Conservation (phyloP, 805 yeast species). For the Metschnikowia borealis region DNA sequence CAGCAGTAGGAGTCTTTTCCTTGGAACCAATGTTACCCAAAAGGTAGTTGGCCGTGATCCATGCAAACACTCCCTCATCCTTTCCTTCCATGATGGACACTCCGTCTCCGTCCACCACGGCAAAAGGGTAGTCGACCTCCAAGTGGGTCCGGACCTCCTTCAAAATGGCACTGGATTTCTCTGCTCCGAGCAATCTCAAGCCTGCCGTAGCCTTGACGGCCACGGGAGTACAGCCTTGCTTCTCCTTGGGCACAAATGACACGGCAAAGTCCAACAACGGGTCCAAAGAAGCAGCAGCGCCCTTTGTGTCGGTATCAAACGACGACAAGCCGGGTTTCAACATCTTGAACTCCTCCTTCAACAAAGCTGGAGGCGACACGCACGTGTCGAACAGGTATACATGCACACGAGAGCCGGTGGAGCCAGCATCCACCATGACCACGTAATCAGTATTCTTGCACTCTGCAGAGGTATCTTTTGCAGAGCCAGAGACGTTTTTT, state of each 20-base stretch:
- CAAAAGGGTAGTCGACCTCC: slow-evolving; percentile 81
- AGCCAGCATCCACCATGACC: slow-evolving; percentile 96
- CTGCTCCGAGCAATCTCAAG: slow-evolving; percentile 76
- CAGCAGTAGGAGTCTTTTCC: slow-evolving; percentile 81
- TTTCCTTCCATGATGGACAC: slow-evolving; percentile 91
- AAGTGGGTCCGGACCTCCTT: slow-evolving; percentile 72
- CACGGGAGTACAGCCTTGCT: slow-evolving; percentile 81
- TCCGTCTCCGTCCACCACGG: slow-evolving; percentile 84
- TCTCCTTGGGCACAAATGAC: slow-evolving; percentile 66
- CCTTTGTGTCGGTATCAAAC: slow-evolving; percentile 70
- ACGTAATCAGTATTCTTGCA: slow-evolving; percentile 60
- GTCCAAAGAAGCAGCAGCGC: slow-evolving; percentile 89
- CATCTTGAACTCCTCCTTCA: slow-evolving; percentile 82
- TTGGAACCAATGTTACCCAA: slow-evolving; percentile 89
- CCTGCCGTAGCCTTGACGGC: slow-evolving; percentile 99
- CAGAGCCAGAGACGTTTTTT: not conserved
- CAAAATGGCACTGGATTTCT: slow-evolving; percentile 66
- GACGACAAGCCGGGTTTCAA: slow-evolving; percentile 88
- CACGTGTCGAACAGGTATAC: slow-evolving; percentile 90
- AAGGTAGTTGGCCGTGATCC: slow-evolving; percentile 94
- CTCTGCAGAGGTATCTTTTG: not conserved
- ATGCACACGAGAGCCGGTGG: slow-evolving; percentile 95
- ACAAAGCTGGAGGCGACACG: slow-evolving; percentile 72
- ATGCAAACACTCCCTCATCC: slow-evolving; percentile 97
- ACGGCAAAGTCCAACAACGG: slow-evolving; percentile 75